Percentiles rank a stretch among this genome's conserved stretches.
These are phyloP conservation scores for Puccinia polysora DNA, from an alignment of 1,284 basidiomycete species.

Conservation along the genomic window DNA sequence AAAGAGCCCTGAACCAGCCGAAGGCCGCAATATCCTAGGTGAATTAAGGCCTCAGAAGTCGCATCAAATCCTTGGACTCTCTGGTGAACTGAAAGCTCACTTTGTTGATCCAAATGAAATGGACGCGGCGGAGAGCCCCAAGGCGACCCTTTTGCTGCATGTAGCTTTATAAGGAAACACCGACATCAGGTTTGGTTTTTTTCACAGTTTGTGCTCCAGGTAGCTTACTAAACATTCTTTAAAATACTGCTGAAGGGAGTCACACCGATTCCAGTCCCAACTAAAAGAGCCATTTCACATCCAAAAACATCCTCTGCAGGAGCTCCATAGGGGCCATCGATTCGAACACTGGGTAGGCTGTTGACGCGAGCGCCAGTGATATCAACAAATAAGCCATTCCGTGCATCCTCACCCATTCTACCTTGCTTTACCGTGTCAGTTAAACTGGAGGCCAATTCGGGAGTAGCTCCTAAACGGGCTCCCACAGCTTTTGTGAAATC, in stretches of 20 bases:
- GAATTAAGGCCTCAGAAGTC: not conserved
- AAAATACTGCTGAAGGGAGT: conserved; percentile 85
- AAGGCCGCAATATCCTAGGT: conserved; percentile 61
- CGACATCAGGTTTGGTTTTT: conserved; percentile 21
- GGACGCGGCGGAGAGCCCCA: conserved; percentile 72
- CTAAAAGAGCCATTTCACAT: conserved; percentile 73
- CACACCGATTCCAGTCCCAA: conserved; percentile 78
- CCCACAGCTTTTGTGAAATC: conserved; percentile 78
- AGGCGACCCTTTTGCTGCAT: conserved; percentile 70
- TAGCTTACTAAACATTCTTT: conserved; percentile 74
- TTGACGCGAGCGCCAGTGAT: conserved; percentile 56
- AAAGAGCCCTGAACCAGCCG: conserved; percentile 82
- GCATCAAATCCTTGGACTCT: not conserved
- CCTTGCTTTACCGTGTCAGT: conserved; percentile 70
- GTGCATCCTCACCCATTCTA: conserved; percentile 56
- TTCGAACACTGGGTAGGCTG: conserved; percentile 65
- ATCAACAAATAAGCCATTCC: conserved; percentile 72
- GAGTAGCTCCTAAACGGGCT: conserved; percentile 72
- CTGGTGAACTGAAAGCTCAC: not conserved
- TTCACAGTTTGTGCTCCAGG: not conserved
- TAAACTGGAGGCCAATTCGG: conserved; percentile 67
- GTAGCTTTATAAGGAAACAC: conserved; percentile 56
- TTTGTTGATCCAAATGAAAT: conserved; percentile 86
- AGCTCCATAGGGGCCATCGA: conserved; percentile 79
- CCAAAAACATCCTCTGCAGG: conserved; percentile 84